phyloP scores from a whole-genome alignment of 2,329 filamentous ascomycete genomes.

The Cordyceps militaris region DNA sequence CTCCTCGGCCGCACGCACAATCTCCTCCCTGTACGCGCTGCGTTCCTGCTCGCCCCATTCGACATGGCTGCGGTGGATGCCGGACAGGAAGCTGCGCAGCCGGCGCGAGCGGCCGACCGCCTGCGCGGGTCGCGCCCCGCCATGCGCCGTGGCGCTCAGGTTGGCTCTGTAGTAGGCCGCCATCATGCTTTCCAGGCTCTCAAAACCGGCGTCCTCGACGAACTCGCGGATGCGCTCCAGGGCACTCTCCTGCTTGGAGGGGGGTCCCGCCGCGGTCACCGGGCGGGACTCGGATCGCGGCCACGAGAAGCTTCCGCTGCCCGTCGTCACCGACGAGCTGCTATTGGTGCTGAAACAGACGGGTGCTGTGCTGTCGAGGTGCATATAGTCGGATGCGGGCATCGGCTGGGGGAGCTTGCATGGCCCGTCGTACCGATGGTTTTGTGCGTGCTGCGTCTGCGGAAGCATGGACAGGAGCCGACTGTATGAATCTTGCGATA shows the following conservation, averaged over 20 bases:
- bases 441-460: neutral
- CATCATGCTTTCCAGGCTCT: constrained; percentile 8
- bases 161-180: constrained; percentile 4
- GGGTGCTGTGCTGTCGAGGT: neutral
- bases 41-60: constrained; percentile 12
- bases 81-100: constrained; percentile 5
- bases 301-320: neutral
- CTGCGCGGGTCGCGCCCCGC: neutral
- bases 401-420: neutral
- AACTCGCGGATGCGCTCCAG: constrained; percentile 5
- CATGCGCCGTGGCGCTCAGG: neutral
- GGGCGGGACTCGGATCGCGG: neutral
- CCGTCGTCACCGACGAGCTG: neutral
- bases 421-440: neutral
- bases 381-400: neutral
- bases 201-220: constrained; percentile 8
- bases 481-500: constrained; percentile 1
- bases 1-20: constrained; percentile 10
- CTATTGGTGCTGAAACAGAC: neutral
- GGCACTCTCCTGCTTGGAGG: neutral
- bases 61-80: constrained; percentile 4
- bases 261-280: neutral
- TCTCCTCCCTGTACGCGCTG: constrained; percentile 11
- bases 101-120: constrained; percentile 2
- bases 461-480: neutral